Evolutionary conservation across 768 basidiomycete species (phyloP), one percentile per base, ranked within the genome.

Genomic region (Aureoboletus auriporus): DNA sequence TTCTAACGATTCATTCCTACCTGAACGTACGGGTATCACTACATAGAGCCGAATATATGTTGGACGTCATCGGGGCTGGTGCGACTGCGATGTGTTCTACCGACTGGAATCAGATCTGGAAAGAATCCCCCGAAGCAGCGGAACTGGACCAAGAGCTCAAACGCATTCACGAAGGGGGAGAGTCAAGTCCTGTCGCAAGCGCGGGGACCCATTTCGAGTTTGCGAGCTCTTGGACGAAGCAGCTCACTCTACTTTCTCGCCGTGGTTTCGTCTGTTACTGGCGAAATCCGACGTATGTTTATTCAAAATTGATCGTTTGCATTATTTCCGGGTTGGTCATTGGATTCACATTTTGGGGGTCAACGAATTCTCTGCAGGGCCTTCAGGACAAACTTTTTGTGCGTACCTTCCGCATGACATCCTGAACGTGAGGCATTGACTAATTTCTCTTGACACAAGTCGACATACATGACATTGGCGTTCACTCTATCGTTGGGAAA

Each of bases 41-140:
- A 0, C 30, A 26, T 38, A 81, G 80, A 34, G 80, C 80, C 28
- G 80, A 82, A 51, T 82, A 74, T 50, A 81, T 82, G 72, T 74
- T 89, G n/a, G 81, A 84, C 26, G 84, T 80, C 39, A 88, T 88
- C 49, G 87, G 86, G 14, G 85, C 87, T 27, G 86, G 86, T 2
- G 80, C 80, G 1, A 82, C 83, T 1, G 78, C 82, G 1, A 70
- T 74, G 12, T 79, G 74, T 45, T 54, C 55, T 12, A 65, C 65
- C 20, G 74, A 88, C 49, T 90, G 87, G 86, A 72, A 77, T 40
- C 65, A 75, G 6, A 62, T 76, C 16, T 90, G 86, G 86, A 57
- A 62, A n/a, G 61, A 74, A 6, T 78, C 82, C 0, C 66, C 70
- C 0, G 79, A 86, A 61, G 70, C 39, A 49, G 56, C 0, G 71